These are phyloP conservation scores for Castanea mollissima DNA, from an alignment of 306 rosid genomes.

Conservation along the genomic window DNA sequence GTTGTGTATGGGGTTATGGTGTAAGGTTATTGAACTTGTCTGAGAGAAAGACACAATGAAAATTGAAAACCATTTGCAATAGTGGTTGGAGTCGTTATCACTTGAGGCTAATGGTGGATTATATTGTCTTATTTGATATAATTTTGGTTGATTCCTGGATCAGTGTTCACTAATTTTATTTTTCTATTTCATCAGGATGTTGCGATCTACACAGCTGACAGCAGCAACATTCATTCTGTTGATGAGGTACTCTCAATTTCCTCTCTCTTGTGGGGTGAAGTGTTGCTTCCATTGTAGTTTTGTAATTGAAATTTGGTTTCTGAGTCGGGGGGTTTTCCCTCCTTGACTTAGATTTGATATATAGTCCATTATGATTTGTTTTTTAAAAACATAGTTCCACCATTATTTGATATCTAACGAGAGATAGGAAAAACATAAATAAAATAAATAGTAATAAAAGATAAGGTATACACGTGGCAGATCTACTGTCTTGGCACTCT, in stretches of 20 bases:
- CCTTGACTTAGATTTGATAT: too few species aligned
- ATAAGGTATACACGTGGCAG: too few species aligned
- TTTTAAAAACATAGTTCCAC: too few species aligned
- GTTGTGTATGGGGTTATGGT: too few species aligned
- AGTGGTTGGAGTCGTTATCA: background rate
- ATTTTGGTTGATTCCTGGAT: background rate
- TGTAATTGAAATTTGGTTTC: too few species aligned
- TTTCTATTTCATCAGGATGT: slow-evolving; percentile 57
- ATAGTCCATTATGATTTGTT: too few species aligned
- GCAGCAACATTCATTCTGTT: slow-evolving; percentile 72
- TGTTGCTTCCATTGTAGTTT: too few species aligned
- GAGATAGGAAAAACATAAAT: too few species aligned
- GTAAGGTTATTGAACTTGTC: background rate
- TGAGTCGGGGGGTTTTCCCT: too few species aligned
- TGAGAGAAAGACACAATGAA: background rate
- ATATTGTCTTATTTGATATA: background rate
- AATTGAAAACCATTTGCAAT: background rate
- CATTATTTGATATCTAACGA: too few species aligned
- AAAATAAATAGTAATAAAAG: too few species aligned
- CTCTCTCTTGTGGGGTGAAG: background rate
- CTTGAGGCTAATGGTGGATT: background rate
- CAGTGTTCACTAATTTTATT: background rate
- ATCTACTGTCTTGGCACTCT: too few species aligned
- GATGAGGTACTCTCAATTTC: slow-evolving; percentile 67
- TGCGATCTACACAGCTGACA: slow-evolving; percentile 78